Conservation (phyloP, 2,329 filamentous ascomycete genomes). For the Corinectria fuckeliana region DNA sequence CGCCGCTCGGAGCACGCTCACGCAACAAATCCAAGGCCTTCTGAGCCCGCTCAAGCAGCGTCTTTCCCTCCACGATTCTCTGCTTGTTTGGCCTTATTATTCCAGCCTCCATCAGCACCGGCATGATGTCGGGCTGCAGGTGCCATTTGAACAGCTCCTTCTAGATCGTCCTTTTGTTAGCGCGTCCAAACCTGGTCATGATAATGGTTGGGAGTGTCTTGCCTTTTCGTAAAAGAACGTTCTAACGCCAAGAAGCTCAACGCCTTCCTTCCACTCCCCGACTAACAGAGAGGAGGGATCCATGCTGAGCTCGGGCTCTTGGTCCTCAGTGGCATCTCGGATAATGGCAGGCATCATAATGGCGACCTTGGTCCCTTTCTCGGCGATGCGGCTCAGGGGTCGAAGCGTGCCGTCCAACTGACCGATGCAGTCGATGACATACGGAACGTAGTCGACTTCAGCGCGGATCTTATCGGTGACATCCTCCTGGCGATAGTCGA, state of each 20-base stretch:
- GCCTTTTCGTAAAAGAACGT: constrained; percentile 40
- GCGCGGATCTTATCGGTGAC: constrained; percentile 46
- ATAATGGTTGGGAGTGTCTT: neutral
- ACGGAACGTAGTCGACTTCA: constrained; percentile 43
- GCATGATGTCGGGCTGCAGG: constrained; percentile 62
- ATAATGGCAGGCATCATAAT: constrained; percentile 67
- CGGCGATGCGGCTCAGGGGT: constrained; percentile 58
- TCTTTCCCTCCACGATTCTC: constrained; percentile 49
- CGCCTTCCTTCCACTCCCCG: constrained; percentile 58
- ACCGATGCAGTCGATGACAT: constrained; percentile 63
- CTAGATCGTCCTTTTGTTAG: constrained; percentile 39
- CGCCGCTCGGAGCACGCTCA: neutral
- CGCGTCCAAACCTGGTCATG: neutral
- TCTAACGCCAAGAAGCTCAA: constrained; percentile 58
- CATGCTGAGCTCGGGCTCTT: constrained; percentile 61
- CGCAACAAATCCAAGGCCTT: constrained; percentile 41
- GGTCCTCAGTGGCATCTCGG: constrained; percentile 54
- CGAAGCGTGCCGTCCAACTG: constrained; percentile 53
- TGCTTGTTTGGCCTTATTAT: constrained; percentile 50
- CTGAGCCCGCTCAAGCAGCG: constrained; percentile 47
- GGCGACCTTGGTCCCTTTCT: constrained; percentile 58
- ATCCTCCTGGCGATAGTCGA: constrained; percentile 52
- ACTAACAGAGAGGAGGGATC: constrained; percentile 50
- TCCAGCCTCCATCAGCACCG: constrained; percentile 50
- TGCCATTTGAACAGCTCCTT: constrained; percentile 62